These are phyloP conservation scores for Arthrobotrys megalospora DNA, from an alignment of 2,329 filamentous ascomycete species.

Conservation along the genomic window DNA sequence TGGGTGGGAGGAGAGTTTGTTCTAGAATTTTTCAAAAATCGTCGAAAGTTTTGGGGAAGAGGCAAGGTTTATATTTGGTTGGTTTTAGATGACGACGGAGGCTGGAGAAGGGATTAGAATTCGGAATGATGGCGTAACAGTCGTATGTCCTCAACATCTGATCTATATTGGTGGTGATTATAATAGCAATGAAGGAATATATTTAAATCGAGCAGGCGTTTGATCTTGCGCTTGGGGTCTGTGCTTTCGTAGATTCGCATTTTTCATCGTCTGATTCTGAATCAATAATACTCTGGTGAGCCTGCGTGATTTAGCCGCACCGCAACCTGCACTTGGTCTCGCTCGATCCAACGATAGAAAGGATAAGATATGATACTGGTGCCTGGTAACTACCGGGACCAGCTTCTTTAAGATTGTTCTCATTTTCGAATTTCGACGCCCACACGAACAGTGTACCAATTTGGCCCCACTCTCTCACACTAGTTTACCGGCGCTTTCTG, in stretches of 20 bases:
- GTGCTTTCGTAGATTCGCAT: constrained; percentile 1
- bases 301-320: constrained; percentile 47
- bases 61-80: constrained; percentile 6
- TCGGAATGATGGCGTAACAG: constrained; percentile 42
- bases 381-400: constrained; percentile 29
- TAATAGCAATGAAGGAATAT: constrained; percentile 13
- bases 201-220: neutral
- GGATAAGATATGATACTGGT: constrained; percentile 23
- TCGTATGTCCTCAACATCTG: constrained; percentile 10
- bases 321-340: constrained; percentile 12
- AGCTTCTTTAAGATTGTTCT: neutral
- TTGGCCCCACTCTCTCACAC: constrained; percentile 43
- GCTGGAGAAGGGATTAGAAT: constrained; percentile 9
- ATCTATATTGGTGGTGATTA: constrained; percentile 13
- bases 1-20: constrained; percentile 19
- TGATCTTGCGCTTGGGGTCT: constrained; percentile 12
- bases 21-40: constrained; percentile 34
- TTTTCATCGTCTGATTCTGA: constrained; percentile 20
- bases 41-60: neutral
- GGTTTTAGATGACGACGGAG: constrained; percentile 42
- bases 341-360: constrained; percentile 22
- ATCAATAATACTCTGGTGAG: constrained; percentile 5
- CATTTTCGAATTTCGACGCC: neutral
- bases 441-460: constrained; percentile 17
- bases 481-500: neutral